Conservation (phyloP, 371 early-diverging fungal species). For the Saksenaea oblongispora region DNA sequence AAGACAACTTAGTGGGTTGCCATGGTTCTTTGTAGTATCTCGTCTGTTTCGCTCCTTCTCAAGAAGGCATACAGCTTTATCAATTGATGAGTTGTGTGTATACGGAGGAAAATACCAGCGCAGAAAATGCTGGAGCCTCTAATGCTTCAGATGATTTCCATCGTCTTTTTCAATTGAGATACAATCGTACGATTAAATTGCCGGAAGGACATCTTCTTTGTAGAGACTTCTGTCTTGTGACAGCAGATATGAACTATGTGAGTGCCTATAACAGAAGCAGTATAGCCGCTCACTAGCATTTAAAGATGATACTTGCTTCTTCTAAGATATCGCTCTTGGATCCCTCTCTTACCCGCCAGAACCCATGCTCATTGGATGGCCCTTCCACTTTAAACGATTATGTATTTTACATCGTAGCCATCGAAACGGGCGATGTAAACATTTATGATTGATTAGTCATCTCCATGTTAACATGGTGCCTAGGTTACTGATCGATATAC, state of each 20-base stretch:
- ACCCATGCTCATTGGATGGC: neutral
- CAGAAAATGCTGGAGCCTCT: neutral
- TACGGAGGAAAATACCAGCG: neutral
- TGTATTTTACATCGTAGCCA: conserved; percentile 3
- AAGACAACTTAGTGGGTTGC: neutral
- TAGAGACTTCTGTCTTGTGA: conserved; percentile 11
- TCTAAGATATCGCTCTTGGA: conserved; percentile 3
- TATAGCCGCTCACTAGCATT: neutral
- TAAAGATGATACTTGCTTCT: conserved; percentile 5
- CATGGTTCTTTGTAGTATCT: neutral
- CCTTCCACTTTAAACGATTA: conserved; percentile 1
- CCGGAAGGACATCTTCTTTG: conserved; percentile 9
- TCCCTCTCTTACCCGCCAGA: neutral
- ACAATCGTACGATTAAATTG: conserved; percentile 1
- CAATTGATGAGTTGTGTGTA: neutral
- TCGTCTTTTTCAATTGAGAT: conserved; percentile 5
- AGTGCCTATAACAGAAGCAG: neutral
- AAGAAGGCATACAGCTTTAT: neutral
- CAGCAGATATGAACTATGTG: neutral
- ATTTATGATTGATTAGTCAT: neutral
- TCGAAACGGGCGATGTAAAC: conserved; percentile 4
- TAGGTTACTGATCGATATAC: conserved; percentile 6
- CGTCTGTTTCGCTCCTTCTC: neutral
- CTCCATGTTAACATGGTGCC: neutral
- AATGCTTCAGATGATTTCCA: neutral